phyloP scores from a whole-genome alignment of 768 basidiomycete species.

The Exsudoporus frostii region DNA sequence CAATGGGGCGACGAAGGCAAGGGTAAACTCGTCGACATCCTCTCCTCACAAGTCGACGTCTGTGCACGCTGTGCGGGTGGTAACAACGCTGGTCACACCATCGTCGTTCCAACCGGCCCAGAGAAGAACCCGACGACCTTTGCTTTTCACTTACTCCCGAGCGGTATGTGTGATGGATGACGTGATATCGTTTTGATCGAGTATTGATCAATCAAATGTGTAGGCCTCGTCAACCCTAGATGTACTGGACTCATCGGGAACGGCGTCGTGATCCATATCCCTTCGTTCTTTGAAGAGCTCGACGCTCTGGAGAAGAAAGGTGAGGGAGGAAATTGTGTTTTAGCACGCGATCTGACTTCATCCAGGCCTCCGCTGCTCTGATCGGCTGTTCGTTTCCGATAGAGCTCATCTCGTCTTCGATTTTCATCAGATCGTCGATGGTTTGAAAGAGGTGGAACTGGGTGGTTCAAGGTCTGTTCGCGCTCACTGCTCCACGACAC shows the following conservation, averaged over 20 bases:
- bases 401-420: constrained; percentile 97
- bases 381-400: constrained; percentile 89
- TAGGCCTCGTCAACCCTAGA: constrained; percentile 36
- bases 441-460: constrained; percentile 95
- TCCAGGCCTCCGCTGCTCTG: constrained; percentile 79
- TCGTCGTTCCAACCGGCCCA: constrained; percentile 74
- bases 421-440: constrained; percentile 99
- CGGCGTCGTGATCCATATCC: constrained; percentile 95
- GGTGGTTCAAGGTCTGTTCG: constrained; percentile 71
- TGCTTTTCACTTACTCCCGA: constrained; percentile 94
- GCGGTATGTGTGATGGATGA: constrained; percentile 49
- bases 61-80: constrained; percentile 97
- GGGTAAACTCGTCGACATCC: constrained; percentile 95
- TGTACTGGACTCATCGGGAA: constrained; percentile 88
- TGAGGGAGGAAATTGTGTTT: constrained; percentile 26
- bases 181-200: not conserved
- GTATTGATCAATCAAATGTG: not conserved
- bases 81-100: constrained; percentile 99
- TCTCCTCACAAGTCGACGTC: constrained; percentile 84
- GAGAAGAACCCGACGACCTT: constrained; percentile 77
- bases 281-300: constrained; percentile 91
- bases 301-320: constrained; percentile 84
- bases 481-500: not conserved
- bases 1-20: constrained; percentile 96
- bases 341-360: not conserved